Conservation (phyloP, 305 asterid genomes). For the Plantago coronopus region DNA sequence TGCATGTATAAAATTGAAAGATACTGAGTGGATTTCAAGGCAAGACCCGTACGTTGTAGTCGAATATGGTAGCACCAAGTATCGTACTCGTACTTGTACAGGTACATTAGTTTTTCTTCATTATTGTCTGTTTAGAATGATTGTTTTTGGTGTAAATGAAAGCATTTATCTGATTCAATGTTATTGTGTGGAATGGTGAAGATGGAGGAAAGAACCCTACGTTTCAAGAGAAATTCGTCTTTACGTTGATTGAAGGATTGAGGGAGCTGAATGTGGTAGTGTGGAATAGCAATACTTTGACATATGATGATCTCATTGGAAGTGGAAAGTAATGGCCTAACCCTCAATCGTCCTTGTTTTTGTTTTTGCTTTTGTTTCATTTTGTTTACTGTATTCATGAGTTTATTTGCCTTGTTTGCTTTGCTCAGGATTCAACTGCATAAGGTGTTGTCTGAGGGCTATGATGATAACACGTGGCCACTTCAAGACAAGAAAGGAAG, state of each 20-base stretch:
- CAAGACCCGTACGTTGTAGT: slow-evolving; percentile 96
- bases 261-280: slow-evolving; percentile 59
- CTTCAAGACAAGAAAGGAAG: slow-evolving; percentile 82
- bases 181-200: slow-evolving; percentile 26
- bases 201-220: slow-evolving; percentile 94
- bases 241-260: slow-evolving; percentile 73
- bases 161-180: neutral
- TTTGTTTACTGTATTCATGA: slow-evolving; percentile 23
- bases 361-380: neutral
- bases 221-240: slow-evolving; percentile 88
- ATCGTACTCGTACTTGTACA: slow-evolving; percentile 81
- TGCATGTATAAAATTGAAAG: slow-evolving; percentile 66
- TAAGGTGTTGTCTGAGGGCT: slow-evolving; percentile 78
- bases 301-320: slow-evolving; percentile 80
- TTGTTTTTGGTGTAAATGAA: neutral
- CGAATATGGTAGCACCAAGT: slow-evolving; percentile 70
- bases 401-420: slow-evolving; percentile 6
- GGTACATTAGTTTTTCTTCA: slow-evolving; percentile 34
- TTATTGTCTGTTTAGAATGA: neutral
- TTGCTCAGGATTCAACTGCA: slow-evolving; percentile 66
- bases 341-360: slow-evolving; percentile 4
- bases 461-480: slow-evolving; percentile 77
- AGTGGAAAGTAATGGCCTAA: slow-evolving; percentile 59
- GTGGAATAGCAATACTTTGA: slow-evolving; percentile 88
- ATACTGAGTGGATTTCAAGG: slow-evolving; percentile 89